Conservation (phyloP, 1,139 yeast species). For the Suhomyces terraborum region DNA sequence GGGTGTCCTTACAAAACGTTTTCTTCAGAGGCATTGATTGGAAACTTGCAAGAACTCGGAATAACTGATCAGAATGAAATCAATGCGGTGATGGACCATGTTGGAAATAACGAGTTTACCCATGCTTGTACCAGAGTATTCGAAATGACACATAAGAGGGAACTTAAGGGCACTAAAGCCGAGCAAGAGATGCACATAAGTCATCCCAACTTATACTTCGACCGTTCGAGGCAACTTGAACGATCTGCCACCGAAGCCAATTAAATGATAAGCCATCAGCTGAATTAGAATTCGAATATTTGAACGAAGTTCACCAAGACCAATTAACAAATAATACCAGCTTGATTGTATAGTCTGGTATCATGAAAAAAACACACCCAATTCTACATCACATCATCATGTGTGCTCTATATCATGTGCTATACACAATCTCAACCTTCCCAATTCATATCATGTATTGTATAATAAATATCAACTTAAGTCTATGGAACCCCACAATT, state of each 20-base stretch:
- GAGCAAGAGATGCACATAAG: slow-evolving; percentile 58
- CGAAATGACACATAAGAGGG: slow-evolving; percentile 68
- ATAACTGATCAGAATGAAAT: slow-evolving; percentile 64
- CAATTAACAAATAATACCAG: too few relatives aligned
- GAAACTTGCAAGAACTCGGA: slow-evolving; percentile 66
- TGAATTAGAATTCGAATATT: too few relatives aligned
- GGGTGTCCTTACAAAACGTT: slow-evolving; percentile 93
- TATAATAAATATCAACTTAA: slow-evolving; percentile 18
- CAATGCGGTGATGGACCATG: slow-evolving; percentile 64
- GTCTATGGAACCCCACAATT: slow-evolving; percentile 42
- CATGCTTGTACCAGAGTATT: slow-evolving; percentile 89
- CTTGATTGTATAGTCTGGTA: too few relatives aligned
- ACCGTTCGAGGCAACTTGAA: slow-evolving; percentile 60
- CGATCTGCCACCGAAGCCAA: slow-evolving; percentile 14
- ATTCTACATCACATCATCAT: too few relatives aligned
- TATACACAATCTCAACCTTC: background rate
- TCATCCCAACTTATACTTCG: slow-evolving; percentile 89
- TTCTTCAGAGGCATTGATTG: slow-evolving; percentile 58
- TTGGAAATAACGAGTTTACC: slow-evolving; percentile 68
- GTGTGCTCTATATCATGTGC: too few relatives aligned
- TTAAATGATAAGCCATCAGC: too few relatives aligned
- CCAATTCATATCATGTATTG: background rate
- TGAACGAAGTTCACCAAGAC: too few relatives aligned
- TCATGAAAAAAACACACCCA: too few relatives aligned
- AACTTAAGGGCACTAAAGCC: slow-evolving; percentile 32